These are phyloP conservation scores for Ogataea ganodermae DNA, from an alignment of 805 yeast genomes.

Conservation along the genomic window DNA sequence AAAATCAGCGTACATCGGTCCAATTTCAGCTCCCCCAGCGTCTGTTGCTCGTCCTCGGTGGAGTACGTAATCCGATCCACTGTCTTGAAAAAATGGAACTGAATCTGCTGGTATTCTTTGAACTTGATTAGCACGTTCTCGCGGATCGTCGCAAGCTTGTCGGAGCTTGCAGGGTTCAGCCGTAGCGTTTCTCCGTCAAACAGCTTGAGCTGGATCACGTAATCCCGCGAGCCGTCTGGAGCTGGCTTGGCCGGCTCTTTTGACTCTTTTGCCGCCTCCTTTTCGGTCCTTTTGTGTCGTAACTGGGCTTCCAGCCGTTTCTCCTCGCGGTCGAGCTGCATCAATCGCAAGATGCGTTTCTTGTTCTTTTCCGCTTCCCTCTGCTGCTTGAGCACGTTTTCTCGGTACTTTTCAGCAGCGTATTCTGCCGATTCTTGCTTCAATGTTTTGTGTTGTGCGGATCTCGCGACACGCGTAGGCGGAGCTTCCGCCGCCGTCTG, in stretches of 20 bases:
- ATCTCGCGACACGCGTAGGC: too few relatives aligned
- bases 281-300: constrained; percentile 4
- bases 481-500: background rate
- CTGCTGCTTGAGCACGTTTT: constrained; percentile 39
- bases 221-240: constrained; percentile 41
- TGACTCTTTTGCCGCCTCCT: constrained; percentile 1
- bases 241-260: constrained; percentile 24
- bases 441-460: constrained; percentile 29
- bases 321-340: constrained; percentile 50
- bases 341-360: constrained; percentile 52
- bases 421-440: constrained; percentile 45
- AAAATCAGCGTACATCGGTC: constrained; percentile 71
- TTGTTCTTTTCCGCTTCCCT: constrained; percentile 49
- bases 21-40: constrained; percentile 56
- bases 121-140: constrained; percentile 53
- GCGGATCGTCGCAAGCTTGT: constrained; percentile 59
- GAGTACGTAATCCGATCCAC: constrained; percentile 66
- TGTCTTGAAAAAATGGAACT: constrained; percentile 52
- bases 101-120: constrained; percentile 49
- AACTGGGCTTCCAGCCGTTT: constrained; percentile 10
- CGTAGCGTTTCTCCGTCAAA: constrained; percentile 65
- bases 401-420: constrained; percentile 40
- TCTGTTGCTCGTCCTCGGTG: constrained; percentile 57
- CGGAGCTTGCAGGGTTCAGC: constrained; percentile 47
- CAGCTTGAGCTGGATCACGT: constrained; percentile 51